These are phyloP conservation scores for Rosa chinensis DNA, from an alignment of 306 rosid genomes.

Conservation along the genomic window DNA sequence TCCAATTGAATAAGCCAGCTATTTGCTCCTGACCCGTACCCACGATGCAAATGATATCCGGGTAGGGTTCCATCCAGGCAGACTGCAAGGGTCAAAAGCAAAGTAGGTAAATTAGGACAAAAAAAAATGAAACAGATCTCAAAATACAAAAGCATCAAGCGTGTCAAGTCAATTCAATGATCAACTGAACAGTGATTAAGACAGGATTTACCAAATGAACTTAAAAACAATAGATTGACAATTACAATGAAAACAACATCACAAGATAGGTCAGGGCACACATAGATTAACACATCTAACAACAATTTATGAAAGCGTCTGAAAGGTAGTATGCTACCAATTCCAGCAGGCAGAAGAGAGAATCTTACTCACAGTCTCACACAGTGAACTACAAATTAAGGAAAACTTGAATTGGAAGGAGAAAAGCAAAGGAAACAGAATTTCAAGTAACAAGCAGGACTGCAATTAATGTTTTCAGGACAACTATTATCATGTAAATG, in stretches of 20 bases:
- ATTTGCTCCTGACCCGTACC: conserved; percentile 82
- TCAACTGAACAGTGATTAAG: neutral
- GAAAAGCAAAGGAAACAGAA: neutral
- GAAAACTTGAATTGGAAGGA: neutral
- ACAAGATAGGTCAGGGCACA: neutral
- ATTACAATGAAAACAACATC: neutral
- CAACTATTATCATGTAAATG: neutral
- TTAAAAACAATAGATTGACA: neutral
- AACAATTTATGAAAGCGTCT: neutral
- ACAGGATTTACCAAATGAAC: conserved; percentile 13
- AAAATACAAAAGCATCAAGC: conserved; percentile 2
- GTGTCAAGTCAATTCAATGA: conserved; percentile 16
- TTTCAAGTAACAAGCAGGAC: neutral
- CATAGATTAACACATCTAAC: neutral
- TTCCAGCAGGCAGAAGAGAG: neutral
- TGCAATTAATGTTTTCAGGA: neutral
- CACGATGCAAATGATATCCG: conserved; percentile 81
- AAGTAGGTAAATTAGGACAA: conserved; percentile 13
- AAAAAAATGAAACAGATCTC: conserved; percentile 15
- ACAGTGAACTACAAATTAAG: neutral
- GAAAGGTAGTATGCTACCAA: neutral
- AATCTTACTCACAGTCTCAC: neutral
- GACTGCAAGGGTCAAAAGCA: conserved; percentile 42
- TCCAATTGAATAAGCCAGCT: conserved; percentile 95
- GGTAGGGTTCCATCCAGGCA: conserved; percentile 98